Evolutionary conservation across 2,329 filamentous ascomycete genomes (phyloP).

Genomic region (Fonsecaea erecta): DNA sequence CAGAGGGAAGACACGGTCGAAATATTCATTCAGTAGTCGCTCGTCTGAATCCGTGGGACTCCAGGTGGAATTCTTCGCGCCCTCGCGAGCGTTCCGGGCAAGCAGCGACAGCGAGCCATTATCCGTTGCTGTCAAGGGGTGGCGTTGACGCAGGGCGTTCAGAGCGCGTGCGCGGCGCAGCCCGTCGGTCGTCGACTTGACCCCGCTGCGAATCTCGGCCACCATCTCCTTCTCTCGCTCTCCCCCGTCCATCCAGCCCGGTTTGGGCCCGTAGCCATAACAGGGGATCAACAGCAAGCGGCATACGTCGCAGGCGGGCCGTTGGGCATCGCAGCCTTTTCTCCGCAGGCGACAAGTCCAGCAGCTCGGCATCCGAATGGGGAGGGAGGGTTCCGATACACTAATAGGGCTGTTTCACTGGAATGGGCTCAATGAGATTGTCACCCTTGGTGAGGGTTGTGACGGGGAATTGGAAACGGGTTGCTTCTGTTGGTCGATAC

Average conservation of each 20-base stretch:
- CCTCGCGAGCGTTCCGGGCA: not conserved
- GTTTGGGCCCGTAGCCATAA: not conserved
- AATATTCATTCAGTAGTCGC: slow-evolving; percentile 1
- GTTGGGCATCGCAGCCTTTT: not conserved
- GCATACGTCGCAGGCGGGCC: not conserved
- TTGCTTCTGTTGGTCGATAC: too few relatives aligned
- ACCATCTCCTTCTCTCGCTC: slow-evolving; percentile 7
- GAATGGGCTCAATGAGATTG: not conserved
- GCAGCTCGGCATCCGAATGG: slow-evolving; percentile 2
- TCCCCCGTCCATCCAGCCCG: slow-evolving; percentile 11
- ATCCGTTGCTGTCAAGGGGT: not conserved
- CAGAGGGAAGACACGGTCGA: not conserved
- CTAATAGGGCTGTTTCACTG: not conserved
- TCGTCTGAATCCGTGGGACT: slow-evolving; percentile 1
- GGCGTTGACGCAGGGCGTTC: not conserved
- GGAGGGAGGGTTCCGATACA: not conserved
- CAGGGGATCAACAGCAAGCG: slow-evolving; percentile 3
- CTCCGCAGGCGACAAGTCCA: slow-evolving; percentile 6
- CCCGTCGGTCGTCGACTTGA: slow-evolving; percentile 6
- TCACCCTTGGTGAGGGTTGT: too few relatives aligned
- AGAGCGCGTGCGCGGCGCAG: slow-evolving; percentile 1
- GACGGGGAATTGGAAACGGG: too few relatives aligned
- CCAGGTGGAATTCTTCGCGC: not conserved
- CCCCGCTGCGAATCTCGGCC: slow-evolving; percentile 15
- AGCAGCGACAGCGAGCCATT: not conserved